Conservation (phyloP, 345 rosid species). For the Arabis alpina region DNA sequence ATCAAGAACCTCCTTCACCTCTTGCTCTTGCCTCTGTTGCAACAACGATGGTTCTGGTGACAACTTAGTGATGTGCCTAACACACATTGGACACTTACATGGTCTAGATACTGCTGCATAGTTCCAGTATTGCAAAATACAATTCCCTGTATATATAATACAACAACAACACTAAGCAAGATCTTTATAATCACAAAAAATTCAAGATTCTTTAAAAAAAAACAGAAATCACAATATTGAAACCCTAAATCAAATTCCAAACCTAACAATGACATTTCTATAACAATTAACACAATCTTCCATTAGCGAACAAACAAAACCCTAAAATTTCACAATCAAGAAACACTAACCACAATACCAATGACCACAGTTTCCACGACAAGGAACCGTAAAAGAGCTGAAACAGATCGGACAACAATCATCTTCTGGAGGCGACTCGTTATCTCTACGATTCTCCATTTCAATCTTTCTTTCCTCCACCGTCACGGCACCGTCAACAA, state of each 20-base stretch:
- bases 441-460: conserved; percentile 21
- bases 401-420: conserved; percentile 90
- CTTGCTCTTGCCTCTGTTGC: conserved; percentile 54
- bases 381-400: conserved; percentile 65
- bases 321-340: no score
- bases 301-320: no score
- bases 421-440: conserved; percentile 67
- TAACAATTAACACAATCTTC: no score
- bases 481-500: conserved; percentile 25
- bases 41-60: conserved; percentile 64
- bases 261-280: not conserved
- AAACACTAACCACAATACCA: conserved; percentile 84
- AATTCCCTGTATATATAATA: conserved; percentile 53
- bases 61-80: conserved; percentile 57
- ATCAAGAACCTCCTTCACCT: conserved; percentile 59
- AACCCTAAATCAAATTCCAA: conserved; percentile 30
- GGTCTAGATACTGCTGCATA: conserved; percentile 74
- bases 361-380: conserved; percentile 81
- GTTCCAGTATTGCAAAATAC: conserved; percentile 91
- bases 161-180: not conserved
- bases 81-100: conserved; percentile 94
- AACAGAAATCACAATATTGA: not conserved
- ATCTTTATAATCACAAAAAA: not conserved
- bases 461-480: not conserved
- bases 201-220: not conserved